Evolutionary conservation across 1,139 yeast species (phyloP).

Genomic region (Zygoascus sp.): DNA sequence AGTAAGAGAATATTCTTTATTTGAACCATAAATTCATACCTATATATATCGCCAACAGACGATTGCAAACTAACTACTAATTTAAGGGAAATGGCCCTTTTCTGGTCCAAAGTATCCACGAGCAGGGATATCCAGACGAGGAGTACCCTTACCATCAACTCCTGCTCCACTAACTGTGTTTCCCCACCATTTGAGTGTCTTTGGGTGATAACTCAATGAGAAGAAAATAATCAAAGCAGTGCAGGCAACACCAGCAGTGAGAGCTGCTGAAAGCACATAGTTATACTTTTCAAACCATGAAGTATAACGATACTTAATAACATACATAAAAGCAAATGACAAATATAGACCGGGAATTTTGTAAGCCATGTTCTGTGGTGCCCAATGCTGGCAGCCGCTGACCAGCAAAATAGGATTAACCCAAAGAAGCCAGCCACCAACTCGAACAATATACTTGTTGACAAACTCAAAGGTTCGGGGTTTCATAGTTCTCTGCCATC

Average conservation of each 20-base stretch:
- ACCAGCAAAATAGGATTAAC: constrained; percentile 49
- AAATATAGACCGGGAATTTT: constrained; percentile 46
- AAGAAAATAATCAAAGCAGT: constrained; percentile 53
- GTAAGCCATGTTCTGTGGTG: constrained; percentile 53
- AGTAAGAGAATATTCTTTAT: too few relatives aligned
- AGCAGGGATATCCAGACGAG: constrained; percentile 35
- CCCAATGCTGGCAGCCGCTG: constrained; percentile 39
- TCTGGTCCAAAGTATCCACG: constrained; percentile 50
- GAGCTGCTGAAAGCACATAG: constrained; percentile 54
- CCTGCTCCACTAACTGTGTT: constrained; percentile 45
- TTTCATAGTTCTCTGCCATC: constrained; percentile 4
- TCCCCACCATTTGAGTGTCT: constrained; percentile 56
- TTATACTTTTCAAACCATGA: constrained; percentile 65
- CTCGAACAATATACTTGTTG: constrained; percentile 29
- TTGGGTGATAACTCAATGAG: constrained; percentile 46
- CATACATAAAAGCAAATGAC: constrained; percentile 50
- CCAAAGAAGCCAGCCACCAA: constrained; percentile 36
- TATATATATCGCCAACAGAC: too few relatives aligned
- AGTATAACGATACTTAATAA: constrained; percentile 45
- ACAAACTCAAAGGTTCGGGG: constrained; percentile 13
- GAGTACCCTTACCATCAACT: constrained; percentile 44
- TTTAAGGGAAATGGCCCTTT: constrained; percentile 14
- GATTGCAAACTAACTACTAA: not conserved
- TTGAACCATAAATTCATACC: too few relatives aligned
- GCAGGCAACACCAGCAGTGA: constrained; percentile 58